phyloP scores from a whole-genome alignment of 2,329 filamentous ascomycete species.

The Bipolaris victoriae region DNA sequence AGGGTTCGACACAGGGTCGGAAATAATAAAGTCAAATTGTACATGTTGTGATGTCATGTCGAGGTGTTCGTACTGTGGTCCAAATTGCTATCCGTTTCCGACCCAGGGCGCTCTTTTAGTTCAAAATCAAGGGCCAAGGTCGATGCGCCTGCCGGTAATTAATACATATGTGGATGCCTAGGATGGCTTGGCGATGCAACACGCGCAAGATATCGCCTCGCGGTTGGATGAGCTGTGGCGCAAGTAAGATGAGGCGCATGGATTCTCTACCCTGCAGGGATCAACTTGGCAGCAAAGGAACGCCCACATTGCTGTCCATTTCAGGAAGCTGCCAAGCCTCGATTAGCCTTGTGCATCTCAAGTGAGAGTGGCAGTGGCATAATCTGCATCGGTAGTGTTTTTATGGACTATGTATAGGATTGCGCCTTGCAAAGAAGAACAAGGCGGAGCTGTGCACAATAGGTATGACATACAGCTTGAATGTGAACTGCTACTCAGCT shows the following conservation, averaged over 20 bases:
- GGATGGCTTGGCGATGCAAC: background rate
- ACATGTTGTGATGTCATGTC: background rate
- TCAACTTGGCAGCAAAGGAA: background rate
- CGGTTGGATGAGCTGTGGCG: background rate
- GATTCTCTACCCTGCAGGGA: background rate
- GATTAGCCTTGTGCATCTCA: background rate
- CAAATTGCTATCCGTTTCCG: constrained; percentile 1
- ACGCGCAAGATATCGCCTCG: background rate
- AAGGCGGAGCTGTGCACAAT: background rate
- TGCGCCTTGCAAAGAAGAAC: background rate
- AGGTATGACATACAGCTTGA: background rate
- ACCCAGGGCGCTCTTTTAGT: background rate
- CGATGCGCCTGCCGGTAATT: no score
- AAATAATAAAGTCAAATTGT: background rate
- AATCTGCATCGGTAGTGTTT: background rate
- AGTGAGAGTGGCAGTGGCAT: background rate
- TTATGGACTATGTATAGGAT: background rate
- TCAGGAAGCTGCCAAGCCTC: background rate
- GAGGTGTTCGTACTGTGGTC: background rate
- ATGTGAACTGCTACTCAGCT: background rate
- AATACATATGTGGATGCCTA: background rate
- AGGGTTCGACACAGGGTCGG: background rate
- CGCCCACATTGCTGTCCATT: background rate
- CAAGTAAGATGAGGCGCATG: background rate
- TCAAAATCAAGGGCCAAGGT: background rate